phyloP scores from a whole-genome alignment of 2,329 filamentous ascomycete species.

The Fusarium redolens region DNA sequence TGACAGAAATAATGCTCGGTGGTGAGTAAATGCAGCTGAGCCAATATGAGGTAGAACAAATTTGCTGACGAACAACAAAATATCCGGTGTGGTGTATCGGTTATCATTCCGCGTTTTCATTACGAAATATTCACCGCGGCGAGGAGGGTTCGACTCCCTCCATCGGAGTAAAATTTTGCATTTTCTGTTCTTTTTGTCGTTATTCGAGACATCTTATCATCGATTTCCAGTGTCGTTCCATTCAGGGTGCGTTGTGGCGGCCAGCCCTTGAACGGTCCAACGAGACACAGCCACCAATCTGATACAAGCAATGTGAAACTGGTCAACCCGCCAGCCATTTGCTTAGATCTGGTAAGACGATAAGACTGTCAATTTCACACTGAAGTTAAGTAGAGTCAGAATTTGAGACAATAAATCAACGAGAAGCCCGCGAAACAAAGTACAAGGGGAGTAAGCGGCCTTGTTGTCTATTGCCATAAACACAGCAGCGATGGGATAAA shows the following conservation, averaged over 20 bases:
- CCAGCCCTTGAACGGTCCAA: not conserved
- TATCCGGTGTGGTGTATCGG: constrained; percentile 28
- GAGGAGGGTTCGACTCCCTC: constrained; percentile 27
- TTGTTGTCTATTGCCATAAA: accelerated
- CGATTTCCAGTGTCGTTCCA: not conserved
- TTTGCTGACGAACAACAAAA: not conserved
- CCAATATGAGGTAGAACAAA: accelerated
- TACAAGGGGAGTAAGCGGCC: accelerated
- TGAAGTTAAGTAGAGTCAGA: not conserved
- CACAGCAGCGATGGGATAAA: no score
- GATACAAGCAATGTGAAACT: no score
- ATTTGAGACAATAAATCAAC: not conserved
- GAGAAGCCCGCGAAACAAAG: not conserved
- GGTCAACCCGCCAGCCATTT: accelerated
- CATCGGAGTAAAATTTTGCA: constrained; percentile 12
- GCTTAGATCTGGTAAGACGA: no score
- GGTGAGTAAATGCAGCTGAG: no score
- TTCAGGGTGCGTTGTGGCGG: not conserved
- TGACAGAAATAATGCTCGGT: no score
- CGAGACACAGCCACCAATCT: not conserved
- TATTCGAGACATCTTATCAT: not conserved
- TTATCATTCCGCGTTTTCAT: constrained; percentile 31
- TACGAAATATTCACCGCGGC: not conserved
- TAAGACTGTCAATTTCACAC: no score
- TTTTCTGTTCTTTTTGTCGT: not conserved